A percentile compares a stretch with the other conserved stretches of the same genome.
Evolutionary conservation across 306 rosid genomes (phyloP).

Genomic region (Datisca glomerata): DNA sequence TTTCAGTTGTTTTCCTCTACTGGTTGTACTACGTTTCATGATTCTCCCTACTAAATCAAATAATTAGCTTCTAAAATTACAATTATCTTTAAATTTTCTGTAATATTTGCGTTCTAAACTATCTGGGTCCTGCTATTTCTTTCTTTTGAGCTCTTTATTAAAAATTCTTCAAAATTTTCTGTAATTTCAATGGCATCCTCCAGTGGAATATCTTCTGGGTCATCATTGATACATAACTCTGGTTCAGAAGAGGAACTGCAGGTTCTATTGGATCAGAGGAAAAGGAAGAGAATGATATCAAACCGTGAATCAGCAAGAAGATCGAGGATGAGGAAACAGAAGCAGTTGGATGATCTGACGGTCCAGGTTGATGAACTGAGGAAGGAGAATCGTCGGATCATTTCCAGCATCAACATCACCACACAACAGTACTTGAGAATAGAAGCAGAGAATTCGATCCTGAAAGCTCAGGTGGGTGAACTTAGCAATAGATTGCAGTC

Average conservation of each 20-base stretch:
- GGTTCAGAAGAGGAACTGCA: constrained; percentile 41
- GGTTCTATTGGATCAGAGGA: constrained; percentile 40
- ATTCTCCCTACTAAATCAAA: constrained; percentile 9
- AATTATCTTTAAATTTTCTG: background rate
- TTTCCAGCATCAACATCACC: constrained; percentile 20
- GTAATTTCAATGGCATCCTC: constrained; percentile 40
- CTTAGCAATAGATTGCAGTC: constrained; percentile 33
- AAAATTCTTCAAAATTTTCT: background rate
- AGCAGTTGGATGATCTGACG: constrained; percentile 50
- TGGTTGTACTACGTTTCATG: constrained; percentile 90
- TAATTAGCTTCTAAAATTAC: background rate
- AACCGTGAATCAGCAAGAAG: constrained; percentile 58
- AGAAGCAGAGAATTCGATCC: constrained; percentile 47
- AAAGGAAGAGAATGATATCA: constrained; percentile 61
- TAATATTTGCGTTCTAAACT: constrained; percentile 8
- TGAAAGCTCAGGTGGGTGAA: constrained; percentile 38
- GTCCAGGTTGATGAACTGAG: constrained; percentile 31
- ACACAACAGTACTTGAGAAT: constrained; percentile 21
- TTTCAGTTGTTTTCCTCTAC: constrained; percentile 88
- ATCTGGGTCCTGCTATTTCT: constrained; percentile 41
- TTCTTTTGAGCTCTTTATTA: background rate
- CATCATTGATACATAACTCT: constrained; percentile 31
- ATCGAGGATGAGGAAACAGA: constrained; percentile 57
- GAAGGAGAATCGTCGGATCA: constrained; percentile 41
- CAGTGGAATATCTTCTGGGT: constrained; percentile 48